A percentile compares a stretch with the other conserved stretches of the same genome.
phyloP scores from a whole-genome alignment of 176 grass and related monocot species.

The Musa schizocarpa region DNA sequence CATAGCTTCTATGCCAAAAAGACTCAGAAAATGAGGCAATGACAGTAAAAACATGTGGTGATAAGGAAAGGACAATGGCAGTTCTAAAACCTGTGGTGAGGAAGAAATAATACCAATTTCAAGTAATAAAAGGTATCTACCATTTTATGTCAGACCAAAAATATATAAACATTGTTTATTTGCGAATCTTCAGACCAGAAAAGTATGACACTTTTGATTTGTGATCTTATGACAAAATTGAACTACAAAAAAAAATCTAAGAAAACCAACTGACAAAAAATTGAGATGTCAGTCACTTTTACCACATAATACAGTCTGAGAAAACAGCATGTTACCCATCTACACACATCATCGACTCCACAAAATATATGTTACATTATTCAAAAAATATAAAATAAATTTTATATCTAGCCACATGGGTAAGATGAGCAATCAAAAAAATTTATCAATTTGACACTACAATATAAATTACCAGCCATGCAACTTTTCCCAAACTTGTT shows the following conservation, averaged over 20 bases:
- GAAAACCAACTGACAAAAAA: too few species aligned
- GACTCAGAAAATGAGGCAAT: not conserved
- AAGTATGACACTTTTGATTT: too few species aligned
- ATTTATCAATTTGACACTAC: not conserved
- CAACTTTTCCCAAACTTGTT: slow-evolving; percentile 84
- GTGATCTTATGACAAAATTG: too few species aligned
- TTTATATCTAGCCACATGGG: not conserved
- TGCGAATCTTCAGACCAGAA: not conserved
- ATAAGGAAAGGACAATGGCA: not conserved
- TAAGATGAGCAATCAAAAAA: not conserved
- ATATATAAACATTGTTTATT: not conserved
- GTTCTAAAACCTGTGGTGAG: not conserved
- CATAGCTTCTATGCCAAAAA: not conserved
- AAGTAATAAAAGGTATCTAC: not conserved
- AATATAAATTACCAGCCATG: slow-evolving; percentile 62
- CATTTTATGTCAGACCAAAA: not conserved
- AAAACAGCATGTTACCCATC: too few species aligned
- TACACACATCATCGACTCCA: not conserved
- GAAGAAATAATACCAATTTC: not conserved
- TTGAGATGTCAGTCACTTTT: not conserved
- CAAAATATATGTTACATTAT: not conserved
- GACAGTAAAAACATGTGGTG: not conserved
- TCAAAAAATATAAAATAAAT: not conserved
- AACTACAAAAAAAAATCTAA: too few species aligned
- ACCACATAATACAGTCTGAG: not conserved